These are phyloP conservation scores for Roridomyces roridus DNA, from an alignment of 768 basidiomycete genomes.

Conservation along the genomic window DNA sequence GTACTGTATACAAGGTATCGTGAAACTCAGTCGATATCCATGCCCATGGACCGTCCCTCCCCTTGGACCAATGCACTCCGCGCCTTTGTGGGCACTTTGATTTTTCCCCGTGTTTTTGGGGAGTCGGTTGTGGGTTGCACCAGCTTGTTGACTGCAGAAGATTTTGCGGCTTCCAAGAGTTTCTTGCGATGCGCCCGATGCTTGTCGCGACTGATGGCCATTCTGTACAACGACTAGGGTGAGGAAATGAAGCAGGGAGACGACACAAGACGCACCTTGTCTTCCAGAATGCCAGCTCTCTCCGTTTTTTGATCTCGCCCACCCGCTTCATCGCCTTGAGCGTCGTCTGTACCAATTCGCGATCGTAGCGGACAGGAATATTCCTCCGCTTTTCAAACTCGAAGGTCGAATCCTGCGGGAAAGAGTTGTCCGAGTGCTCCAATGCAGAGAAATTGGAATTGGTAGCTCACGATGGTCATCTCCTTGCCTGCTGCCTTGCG, in stretches of 20 bases:
- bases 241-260: background rate
- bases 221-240: constrained; percentile 52
- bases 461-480: constrained; percentile 90
- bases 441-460: background rate
- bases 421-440: background rate
- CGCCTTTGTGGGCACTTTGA: constrained; percentile 70
- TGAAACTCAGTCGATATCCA: constrained; percentile 75
- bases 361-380: constrained; percentile 95
- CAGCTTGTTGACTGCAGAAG: constrained; percentile 58
- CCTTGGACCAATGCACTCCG: constrained; percentile 80
- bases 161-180: constrained; percentile 59
- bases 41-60: constrained; percentile 88
- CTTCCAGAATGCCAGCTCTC: constrained; percentile 97
- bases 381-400: constrained; percentile 99
- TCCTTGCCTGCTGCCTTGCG: constrained; percentile 98
- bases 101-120: constrained; percentile 72
- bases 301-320: constrained; percentile 86
- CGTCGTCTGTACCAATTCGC: constrained; percentile 91
- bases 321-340: constrained; percentile 96
- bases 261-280: constrained; percentile 60
- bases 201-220: constrained; percentile 84
- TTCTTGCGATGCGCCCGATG: constrained; percentile 77
- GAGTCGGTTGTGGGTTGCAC: constrained; percentile 65
- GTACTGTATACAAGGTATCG: constrained; percentile 18
- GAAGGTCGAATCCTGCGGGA: constrained; percentile 92